phyloP scores from a whole-genome alignment of 208 protist species.

The Leishmania lainsoni region DNA sequence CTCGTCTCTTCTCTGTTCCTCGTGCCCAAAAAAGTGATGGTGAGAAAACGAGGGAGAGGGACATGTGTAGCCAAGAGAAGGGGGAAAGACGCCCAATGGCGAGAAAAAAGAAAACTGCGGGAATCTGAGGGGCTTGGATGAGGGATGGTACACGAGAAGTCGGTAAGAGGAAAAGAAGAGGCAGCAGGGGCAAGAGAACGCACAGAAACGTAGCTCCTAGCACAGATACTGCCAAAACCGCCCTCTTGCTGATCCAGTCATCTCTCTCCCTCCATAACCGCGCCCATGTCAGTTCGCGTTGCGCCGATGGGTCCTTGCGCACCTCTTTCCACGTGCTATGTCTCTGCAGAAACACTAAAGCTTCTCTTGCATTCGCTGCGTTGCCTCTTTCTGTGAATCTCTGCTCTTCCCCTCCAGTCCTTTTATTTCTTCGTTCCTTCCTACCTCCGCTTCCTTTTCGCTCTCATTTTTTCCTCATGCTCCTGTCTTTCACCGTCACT shows the following conservation, averaged over 20 bases:
- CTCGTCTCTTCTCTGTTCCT: not conserved
- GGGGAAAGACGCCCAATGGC: constrained; percentile 6
- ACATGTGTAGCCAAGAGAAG: constrained; percentile 1
- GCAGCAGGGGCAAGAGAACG: not conserved
- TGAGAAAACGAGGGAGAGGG: not conserved
- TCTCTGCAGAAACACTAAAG: not conserved
- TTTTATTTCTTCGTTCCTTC: not conserved
- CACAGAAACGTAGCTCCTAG: not conserved
- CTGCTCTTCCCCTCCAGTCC: not conserved
- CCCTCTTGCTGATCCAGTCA: not conserved
- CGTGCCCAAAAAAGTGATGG: not conserved
- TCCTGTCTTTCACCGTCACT: not conserved
- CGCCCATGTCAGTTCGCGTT: not conserved
- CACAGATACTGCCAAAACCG: not conserved
- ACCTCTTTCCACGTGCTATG: not conserved
- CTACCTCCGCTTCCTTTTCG: not conserved
- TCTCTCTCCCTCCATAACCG: not conserved
- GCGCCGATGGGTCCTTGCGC: not conserved
- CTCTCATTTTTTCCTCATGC: not conserved
- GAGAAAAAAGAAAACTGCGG: constrained; percentile 1
- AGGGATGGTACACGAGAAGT: not conserved
- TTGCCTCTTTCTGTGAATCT: not conserved
- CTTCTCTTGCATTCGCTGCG: not conserved
- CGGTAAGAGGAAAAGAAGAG: too few species aligned
- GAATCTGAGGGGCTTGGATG: not conserved